These are phyloP conservation scores for Penicillium malachiteum DNA, from an alignment of 495 filamentous ascomycete genomes.

Conservation along the genomic window DNA sequence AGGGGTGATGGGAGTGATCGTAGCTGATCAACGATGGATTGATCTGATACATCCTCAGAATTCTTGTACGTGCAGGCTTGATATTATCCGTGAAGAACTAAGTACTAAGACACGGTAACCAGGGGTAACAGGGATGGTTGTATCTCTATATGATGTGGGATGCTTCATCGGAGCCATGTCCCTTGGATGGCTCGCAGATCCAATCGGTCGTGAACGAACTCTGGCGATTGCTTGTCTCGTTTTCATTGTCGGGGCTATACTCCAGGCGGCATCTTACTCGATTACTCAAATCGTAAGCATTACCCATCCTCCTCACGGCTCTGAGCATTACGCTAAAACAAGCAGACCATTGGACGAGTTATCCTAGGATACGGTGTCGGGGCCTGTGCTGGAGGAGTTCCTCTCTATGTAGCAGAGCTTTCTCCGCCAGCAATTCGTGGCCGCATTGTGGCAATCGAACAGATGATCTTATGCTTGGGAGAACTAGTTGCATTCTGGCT, in stretches of 20 bases:
- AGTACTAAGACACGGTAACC: background rate
- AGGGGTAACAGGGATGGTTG: slow-evolving; percentile 27
- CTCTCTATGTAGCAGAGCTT: slow-evolving; percentile 64
- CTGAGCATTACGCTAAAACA: background rate
- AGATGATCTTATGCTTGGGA: slow-evolving; percentile 68
- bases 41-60: slow-evolving; percentile 23
- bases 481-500: slow-evolving; percentile 83
- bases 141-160: slow-evolving; percentile 57
- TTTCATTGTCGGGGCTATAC: slow-evolving; percentile 69
- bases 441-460: slow-evolving; percentile 69
- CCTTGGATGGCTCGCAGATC: slow-evolving; percentile 69
- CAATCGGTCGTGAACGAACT: slow-evolving; percentile 68
- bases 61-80: slow-evolving; percentile 11
- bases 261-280: slow-evolving; percentile 60
- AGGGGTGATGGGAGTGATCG: slow-evolving; percentile 70
- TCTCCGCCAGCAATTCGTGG: slow-evolving; percentile 58
- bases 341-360: slow-evolving; percentile 41
- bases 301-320: background rate
- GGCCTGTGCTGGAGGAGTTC: slow-evolving; percentile 66
- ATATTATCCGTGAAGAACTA: background rate
- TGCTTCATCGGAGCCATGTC: slow-evolving; percentile 61
- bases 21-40: slow-evolving; percentile 34
- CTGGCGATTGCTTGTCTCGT: slow-evolving; percentile 64
- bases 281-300: slow-evolving; percentile 51
- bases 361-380: slow-evolving; percentile 67